phyloP scores from a whole-genome alignment of 2,329 filamentous ascomycete genomes.

The Aquanectria penicillioides region DNA sequence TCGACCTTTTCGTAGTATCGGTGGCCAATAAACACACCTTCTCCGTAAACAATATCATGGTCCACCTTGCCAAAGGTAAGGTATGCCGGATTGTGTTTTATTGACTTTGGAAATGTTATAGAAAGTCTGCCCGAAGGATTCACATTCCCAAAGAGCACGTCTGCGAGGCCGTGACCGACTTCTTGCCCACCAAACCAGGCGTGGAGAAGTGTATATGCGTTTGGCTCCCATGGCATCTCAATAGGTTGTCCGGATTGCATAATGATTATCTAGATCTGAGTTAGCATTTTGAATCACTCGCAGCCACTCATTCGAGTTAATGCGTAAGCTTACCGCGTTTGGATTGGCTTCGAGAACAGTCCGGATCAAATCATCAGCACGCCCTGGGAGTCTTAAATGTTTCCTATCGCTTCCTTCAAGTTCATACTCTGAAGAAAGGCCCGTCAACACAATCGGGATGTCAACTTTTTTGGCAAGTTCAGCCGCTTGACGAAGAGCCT shows the following conservation, averaged over 20 bases:
- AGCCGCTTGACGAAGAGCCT: slow-evolving; percentile 47
- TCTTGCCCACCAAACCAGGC: slow-evolving; percentile 25
- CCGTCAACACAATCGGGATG: slow-evolving; percentile 64
- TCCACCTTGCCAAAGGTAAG: slow-evolving; percentile 77
- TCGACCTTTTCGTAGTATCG: slow-evolving; percentile 71
- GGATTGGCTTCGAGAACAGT: slow-evolving; percentile 18
- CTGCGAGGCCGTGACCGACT: slow-evolving; percentile 12
- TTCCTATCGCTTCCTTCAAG: slow-evolving; percentile 58
- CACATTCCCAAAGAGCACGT: slow-evolving; percentile 11
- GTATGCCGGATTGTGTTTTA: slow-evolving; percentile 73
- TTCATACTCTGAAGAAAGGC: slow-evolving; percentile 60
- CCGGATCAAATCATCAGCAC: slow-evolving; percentile 7
- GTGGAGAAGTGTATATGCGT: slow-evolving; percentile 4
- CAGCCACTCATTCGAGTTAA: neutral
- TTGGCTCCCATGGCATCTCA: slow-evolving; percentile 19
- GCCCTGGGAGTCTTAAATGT: slow-evolving; percentile 2
- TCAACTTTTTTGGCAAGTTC: slow-evolving; percentile 52
- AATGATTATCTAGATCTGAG: slow-evolving; percentile 17
- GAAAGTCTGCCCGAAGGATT: slow-evolving; percentile 17
- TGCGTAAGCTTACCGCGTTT: slow-evolving; percentile 12
- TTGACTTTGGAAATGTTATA: slow-evolving; percentile 62
- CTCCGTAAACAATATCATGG: slow-evolving; percentile 71
- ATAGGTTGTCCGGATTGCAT: slow-evolving; percentile 28
- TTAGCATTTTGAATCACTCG: slow-evolving; percentile 43
- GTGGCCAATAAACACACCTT: slow-evolving; percentile 77